These are phyloP conservation scores for Daldinia caldariorum DNA, from an alignment of 495 filamentous ascomycete species.

Conservation along the genomic window DNA sequence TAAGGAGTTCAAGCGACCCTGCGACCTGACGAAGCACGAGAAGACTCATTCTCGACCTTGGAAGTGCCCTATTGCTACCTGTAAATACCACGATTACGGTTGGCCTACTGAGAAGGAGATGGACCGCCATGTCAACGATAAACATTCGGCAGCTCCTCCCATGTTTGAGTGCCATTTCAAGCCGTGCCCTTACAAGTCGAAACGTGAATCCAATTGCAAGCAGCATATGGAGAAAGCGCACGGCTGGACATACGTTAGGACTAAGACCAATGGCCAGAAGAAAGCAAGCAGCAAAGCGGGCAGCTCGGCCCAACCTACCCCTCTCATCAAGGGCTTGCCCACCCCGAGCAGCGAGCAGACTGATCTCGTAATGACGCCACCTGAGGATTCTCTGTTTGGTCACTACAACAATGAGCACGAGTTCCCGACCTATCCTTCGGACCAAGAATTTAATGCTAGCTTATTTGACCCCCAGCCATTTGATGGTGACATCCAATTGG, in stretches of 20 bases:
- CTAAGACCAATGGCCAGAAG: conserved; percentile 86
- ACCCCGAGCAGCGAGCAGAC: conserved; percentile 58
- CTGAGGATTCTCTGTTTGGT: conserved; percentile 51
- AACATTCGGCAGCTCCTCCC: conserved; percentile 80
- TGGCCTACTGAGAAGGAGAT: conserved; percentile 99
- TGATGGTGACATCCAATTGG: conserved; percentile 58
- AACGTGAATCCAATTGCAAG: conserved; percentile 97
- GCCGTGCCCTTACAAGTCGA: conserved; percentile 91
- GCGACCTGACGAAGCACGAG: conserved; percentile 93
- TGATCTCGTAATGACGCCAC: conserved; percentile 55
- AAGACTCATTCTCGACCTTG: conserved; percentile 96
- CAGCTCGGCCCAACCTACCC: conserved; percentile 62
- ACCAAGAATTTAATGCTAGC: conserved; percentile 49
- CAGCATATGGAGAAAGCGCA: conserved; percentile 99
- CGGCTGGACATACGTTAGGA: conserved; percentile 86
- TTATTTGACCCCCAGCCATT: conserved; percentile 45
- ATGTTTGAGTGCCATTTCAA: conserved; percentile 84
- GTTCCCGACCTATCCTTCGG: conserved; percentile 55
- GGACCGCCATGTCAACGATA: conserved; percentile 94
- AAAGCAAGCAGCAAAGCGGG: conserved; percentile 57
- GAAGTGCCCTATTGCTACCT: conserved; percentile 83
- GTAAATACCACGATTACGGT: conserved; percentile 86
- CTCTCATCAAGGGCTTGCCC: conserved; percentile 64
- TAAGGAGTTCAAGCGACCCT: conserved; percentile 92
- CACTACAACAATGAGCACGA: conserved; percentile 48